These are phyloP conservation scores for Candida manassasensis DNA, from an alignment of 805 yeast genomes.

Conservation along the genomic window DNA sequence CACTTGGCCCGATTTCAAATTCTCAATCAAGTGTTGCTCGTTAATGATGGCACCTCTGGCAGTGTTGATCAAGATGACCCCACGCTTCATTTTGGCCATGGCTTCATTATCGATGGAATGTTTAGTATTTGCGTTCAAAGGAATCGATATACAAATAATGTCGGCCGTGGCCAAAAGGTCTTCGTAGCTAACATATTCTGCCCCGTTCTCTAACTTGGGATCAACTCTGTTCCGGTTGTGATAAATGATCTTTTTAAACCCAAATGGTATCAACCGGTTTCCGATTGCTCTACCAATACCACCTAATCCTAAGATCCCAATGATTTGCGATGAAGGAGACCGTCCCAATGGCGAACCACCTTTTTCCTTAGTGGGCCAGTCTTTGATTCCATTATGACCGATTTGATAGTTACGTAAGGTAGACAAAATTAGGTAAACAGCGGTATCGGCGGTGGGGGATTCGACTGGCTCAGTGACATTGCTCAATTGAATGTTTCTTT, in stretches of 20 bases:
- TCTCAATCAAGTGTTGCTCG: slow-evolving; percentile 53
- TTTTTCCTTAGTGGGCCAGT: slow-evolving; percentile 38
- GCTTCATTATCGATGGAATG: slow-evolving; percentile 63
- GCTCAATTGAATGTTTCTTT: slow-evolving; percentile 56
- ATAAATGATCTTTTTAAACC: slow-evolving; percentile 65
- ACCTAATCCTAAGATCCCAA: slow-evolving; percentile 85
- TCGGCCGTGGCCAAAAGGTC: slow-evolving; percentile 62
- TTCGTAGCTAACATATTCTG: slow-evolving; percentile 69
- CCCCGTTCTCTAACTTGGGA: slow-evolving; percentile 61
- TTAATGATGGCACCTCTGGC: slow-evolving; percentile 85
- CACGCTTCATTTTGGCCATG: slow-evolving; percentile 68
- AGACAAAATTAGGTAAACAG: slow-evolving; percentile 56
- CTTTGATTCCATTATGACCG: slow-evolving; percentile 49
- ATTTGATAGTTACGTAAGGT: slow-evolving; percentile 63
- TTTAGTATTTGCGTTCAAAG: slow-evolving; percentile 66
- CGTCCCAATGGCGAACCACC: slow-evolving; percentile 60
- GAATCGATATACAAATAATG: slow-evolving; percentile 69
- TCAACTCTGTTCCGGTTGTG: slow-evolving; percentile 61
- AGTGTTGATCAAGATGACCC: slow-evolving; percentile 74
- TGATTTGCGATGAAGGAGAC: slow-evolving; percentile 70
- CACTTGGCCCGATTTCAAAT: slow-evolving; percentile 59
- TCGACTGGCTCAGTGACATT: slow-evolving; percentile 66
- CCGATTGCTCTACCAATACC: slow-evolving; percentile 84
- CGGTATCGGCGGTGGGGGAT: slow-evolving; percentile 68
- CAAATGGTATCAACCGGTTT: slow-evolving; percentile 69